Conservation (phyloP, 345 rosid genomes). For the Syzygium jambos region DNA sequence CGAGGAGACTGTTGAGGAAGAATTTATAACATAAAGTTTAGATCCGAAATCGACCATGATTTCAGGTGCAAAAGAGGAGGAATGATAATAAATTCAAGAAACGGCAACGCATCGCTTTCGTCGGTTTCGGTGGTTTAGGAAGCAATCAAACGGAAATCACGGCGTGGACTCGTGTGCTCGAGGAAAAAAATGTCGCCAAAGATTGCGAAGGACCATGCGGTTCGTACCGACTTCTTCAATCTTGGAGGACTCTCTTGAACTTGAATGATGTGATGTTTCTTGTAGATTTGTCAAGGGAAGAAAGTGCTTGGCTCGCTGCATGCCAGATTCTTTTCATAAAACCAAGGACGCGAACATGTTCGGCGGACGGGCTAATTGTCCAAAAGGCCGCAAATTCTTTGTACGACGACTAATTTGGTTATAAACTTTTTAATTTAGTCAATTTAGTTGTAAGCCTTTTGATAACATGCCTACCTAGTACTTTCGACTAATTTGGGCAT, state of each 20-base stretch:
- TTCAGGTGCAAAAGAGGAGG: background rate
- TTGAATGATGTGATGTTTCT: background rate
- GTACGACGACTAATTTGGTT: accelerated
- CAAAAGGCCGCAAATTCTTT: background rate
- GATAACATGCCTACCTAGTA: accelerated
- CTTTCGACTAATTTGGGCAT: background rate
- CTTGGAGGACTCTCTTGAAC: too few species aligned
- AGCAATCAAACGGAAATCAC: background rate
- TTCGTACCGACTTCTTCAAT: background rate
- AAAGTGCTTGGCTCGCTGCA: background rate
- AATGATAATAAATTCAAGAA: background rate
- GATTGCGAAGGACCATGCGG: background rate
- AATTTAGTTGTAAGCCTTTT: accelerated
- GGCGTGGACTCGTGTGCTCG: background rate
- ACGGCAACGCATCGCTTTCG: background rate
- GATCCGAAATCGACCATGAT: background rate
- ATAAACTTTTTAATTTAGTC: accelerated
- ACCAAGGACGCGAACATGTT: background rate
- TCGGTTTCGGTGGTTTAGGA: background rate
- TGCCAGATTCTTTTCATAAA: background rate
- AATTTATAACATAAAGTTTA: background rate
- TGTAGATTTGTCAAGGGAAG: background rate
- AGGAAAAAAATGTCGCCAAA: background rate
- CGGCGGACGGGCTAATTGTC: background rate
- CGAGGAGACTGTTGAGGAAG: background rate